A percentile compares a stretch with the other conserved stretches of the same genome.
phyloP scores from a whole-genome alignment of 176 grass and related monocot genomes.

The Olyra latifolia region DNA sequence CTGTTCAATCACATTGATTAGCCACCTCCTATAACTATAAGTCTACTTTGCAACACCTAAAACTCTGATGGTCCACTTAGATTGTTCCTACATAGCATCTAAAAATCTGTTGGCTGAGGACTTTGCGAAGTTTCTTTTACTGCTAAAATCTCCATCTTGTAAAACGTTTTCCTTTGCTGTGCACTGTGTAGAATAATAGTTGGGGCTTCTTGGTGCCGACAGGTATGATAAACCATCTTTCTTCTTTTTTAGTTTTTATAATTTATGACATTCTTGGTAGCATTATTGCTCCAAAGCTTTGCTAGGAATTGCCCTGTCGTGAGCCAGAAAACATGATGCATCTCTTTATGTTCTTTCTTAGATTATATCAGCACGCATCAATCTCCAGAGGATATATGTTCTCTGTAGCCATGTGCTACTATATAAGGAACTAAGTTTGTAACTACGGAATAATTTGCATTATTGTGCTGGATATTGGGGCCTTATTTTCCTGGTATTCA shows the following conservation, averaged over 20 bases:
- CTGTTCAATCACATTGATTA: constrained; percentile 11
- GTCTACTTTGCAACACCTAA: neutral
- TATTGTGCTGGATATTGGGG: neutral
- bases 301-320: neutral
- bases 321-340: neutral
- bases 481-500: neutral
- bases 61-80: neutral
- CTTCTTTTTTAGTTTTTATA: too few relatives aligned
- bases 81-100: neutral
- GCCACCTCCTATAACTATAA: neutral
- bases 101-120: neutral
- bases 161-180: neutral
- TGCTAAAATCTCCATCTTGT: neutral
- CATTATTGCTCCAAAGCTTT: too few relatives aligned
- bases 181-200: neutral
- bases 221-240: too few relatives aligned
- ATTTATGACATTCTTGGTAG: too few relatives aligned
- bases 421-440: neutral
- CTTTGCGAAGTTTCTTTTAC: neutral
- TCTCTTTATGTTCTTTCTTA: neutral
- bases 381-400: neutral
- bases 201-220: neutral
- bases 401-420: neutral
- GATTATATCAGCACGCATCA: neutral
- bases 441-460: neutral